Evolutionary conservation across 2,329 filamentous ascomycete species (phyloP).

Genomic region (Didymella pomorum): DNA sequence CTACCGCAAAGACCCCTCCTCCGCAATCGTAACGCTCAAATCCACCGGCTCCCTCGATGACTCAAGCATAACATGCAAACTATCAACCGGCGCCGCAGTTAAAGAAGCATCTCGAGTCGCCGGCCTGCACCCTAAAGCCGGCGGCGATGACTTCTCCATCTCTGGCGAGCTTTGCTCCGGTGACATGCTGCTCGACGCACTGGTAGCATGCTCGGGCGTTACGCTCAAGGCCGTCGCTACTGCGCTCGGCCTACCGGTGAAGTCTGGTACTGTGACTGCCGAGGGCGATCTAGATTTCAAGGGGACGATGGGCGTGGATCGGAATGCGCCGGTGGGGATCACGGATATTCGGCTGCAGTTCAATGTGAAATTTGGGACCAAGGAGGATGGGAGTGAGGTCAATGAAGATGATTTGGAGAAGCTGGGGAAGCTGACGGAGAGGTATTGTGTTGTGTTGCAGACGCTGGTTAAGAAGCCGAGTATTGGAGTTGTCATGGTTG

Average conservation of each 20-base stretch:
- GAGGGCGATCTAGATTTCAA: constrained; percentile 61
- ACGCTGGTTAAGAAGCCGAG: constrained; percentile 44
- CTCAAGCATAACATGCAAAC: constrained; percentile 58
- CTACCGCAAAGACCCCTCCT: constrained; percentile 55
- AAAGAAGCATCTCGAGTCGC: constrained; percentile 54
- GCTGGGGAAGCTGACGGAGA: constrained; percentile 58
- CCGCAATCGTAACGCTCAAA: constrained; percentile 57
- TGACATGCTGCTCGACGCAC: constrained; percentile 60
- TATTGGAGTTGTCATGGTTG: constrained; percentile 38
- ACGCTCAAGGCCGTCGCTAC: constrained; percentile 62
- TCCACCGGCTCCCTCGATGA: constrained; percentile 56
- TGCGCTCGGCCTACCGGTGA: constrained; percentile 55
- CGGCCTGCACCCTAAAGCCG: constrained; percentile 58
- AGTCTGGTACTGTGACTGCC: constrained; percentile 53
- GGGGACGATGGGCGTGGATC: constrained; percentile 60
- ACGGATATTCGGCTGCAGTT: constrained; percentile 57
- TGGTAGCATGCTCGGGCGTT: constrained; percentile 61
- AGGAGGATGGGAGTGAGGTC: constrained; percentile 47
- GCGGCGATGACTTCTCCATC: constrained; percentile 53
- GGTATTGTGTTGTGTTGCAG: constrained; percentile 57
- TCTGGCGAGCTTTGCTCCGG: constrained; percentile 60
- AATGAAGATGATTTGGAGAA: constrained; percentile 55
- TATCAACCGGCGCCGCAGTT: constrained; percentile 53
- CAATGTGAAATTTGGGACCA: constrained; percentile 51
- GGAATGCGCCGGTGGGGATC: constrained; percentile 57